These are phyloP conservation scores for Tylopilus sp. DNA, from an alignment of 768 basidiomycete species.

Conservation along the genomic window DNA sequence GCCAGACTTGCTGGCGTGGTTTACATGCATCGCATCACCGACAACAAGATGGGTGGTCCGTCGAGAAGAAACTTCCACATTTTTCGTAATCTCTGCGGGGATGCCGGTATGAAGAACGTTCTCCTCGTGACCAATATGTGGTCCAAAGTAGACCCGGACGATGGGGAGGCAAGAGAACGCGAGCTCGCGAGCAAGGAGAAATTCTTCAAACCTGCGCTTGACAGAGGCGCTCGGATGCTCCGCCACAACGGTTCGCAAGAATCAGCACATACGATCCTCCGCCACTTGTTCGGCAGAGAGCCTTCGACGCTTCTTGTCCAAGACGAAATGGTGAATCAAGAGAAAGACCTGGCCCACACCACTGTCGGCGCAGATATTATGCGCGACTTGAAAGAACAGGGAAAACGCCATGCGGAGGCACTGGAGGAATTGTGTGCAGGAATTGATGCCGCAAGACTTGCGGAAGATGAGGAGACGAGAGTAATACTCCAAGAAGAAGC, in stretches of 20 bases:
- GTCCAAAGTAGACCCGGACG: constrained; percentile 35
- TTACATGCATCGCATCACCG: constrained; percentile 50
- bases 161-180: constrained; percentile 40
- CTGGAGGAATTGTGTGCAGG: constrained; percentile 41
- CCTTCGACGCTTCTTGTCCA: constrained; percentile 50
- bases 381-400: constrained; percentile 45
- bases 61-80: constrained; percentile 48
- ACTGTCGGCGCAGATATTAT: constrained; percentile 49
- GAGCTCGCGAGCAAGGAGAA: constrained; percentile 40
- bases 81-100: constrained; percentile 53
- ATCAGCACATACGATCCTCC: constrained; percentile 46
- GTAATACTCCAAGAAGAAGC: constrained; percentile 41
- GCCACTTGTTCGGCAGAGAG: constrained; percentile 36
- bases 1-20: constrained; percentile 38
- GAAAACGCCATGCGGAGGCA: constrained; percentile 42
- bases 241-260: constrained; percentile 41
- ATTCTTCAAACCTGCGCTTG: constrained; percentile 51
- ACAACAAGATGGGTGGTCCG: constrained; percentile 47
- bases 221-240: constrained; percentile 43
- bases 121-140: constrained; percentile 56
- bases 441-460: constrained; percentile 41
- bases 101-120: constrained; percentile 43
- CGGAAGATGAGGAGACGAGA: constrained; percentile 43
- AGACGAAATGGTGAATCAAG: constrained; percentile 49
- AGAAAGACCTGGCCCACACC: constrained; percentile 46